A percentile compares a stretch with the other conserved stretches of the same genome.
phyloP scores from a whole-genome alignment of 257 asterid genomes.

The Primulina eburnea region DNA sequence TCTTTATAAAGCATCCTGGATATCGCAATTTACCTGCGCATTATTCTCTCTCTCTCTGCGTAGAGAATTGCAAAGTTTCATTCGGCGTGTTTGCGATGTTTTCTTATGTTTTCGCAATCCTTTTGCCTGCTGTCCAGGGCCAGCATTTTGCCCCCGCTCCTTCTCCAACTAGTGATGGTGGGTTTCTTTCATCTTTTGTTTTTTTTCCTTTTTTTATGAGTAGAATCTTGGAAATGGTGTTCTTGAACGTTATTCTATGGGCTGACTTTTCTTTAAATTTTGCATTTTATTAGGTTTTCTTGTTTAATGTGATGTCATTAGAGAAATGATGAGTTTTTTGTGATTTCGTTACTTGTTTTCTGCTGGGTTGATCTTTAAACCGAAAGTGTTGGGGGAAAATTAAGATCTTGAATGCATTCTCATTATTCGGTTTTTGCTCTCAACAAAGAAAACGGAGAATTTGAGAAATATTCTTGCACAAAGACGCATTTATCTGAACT shows the following conservation, averaged over 20 bases:
- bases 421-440: not conserved
- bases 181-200: not conserved
- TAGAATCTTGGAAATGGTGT: conserved; percentile 5
- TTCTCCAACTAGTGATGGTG: conserved; percentile 72
- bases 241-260: not conserved
- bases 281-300: not conserved
- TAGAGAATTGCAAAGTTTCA: conserved; percentile 31
- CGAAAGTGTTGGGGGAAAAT: not conserved
- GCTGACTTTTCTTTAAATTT: not conserved
- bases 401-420: not conserved
- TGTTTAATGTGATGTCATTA: not conserved
- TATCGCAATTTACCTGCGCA: conserved; percentile 7
- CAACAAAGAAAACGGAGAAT: not conserved
- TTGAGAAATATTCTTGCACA: not conserved
- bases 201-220: not conserved
- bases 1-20: conserved; percentile 21
- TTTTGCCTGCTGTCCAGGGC: conserved; percentile 49
- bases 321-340: not conserved
- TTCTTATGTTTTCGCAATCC: conserved; percentile 39
- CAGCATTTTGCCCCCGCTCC: conserved; percentile 68
- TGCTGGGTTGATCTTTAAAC: not conserved
- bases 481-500: not conserved
- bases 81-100: conserved; percentile 39
- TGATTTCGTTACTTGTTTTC: not conserved
- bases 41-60: conserved; percentile 24